Percentiles rank a stretch among this genome's conserved stretches.
Conservation (phyloP, 2,329 filamentous ascomycete genomes). For the Ramichloridium luteum region DNA sequence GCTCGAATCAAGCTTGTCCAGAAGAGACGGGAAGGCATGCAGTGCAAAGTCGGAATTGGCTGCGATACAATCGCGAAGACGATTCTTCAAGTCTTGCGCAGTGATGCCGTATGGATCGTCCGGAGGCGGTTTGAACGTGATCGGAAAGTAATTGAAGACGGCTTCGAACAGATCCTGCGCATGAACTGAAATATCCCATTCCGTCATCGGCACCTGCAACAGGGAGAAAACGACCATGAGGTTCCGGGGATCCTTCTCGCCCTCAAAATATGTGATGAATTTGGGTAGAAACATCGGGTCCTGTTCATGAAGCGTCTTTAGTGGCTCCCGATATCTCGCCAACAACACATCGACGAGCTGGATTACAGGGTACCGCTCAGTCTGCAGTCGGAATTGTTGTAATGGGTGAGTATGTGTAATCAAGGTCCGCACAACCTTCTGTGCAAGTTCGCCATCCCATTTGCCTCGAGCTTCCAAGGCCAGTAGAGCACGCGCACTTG, state of each 20-base stretch:
- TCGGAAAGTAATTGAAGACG: slow-evolving; percentile 61
- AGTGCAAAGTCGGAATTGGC: slow-evolving; percentile 52
- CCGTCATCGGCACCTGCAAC: slow-evolving; percentile 52
- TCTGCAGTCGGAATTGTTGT: slow-evolving; percentile 50
- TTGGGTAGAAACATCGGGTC: slow-evolving; percentile 45
- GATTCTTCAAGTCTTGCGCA: slow-evolving; percentile 53
- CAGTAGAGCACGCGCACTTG: slow-evolving; percentile 46
- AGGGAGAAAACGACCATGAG: slow-evolving; percentile 60
- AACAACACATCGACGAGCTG: slow-evolving; percentile 50
- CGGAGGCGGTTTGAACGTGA: slow-evolving; percentile 56
- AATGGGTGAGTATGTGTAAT: slow-evolving; percentile 44
- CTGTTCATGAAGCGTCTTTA: slow-evolving; percentile 43
- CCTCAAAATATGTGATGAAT: slow-evolving; percentile 52
- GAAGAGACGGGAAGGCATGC: slow-evolving; percentile 51
- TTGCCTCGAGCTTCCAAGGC: slow-evolving; percentile 48
- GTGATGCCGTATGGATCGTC: slow-evolving; percentile 60
- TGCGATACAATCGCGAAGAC: slow-evolving; percentile 51
- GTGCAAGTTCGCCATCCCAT: slow-evolving; percentile 46
- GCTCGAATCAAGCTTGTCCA: slow-evolving; percentile 59
- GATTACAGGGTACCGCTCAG: slow-evolving; percentile 48
- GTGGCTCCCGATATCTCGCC: slow-evolving; percentile 46
- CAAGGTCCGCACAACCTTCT: slow-evolving; percentile 40
- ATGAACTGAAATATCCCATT: slow-evolving; percentile 52
- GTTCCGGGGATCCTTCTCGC: slow-evolving; percentile 58
- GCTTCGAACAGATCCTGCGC: slow-evolving; percentile 53